Evolutionary conservation across 2,329 filamentous ascomycete species (phyloP), one percentile per base, ranked within the genome.

Genomic region (Scedosporium dehoogii): DNA sequence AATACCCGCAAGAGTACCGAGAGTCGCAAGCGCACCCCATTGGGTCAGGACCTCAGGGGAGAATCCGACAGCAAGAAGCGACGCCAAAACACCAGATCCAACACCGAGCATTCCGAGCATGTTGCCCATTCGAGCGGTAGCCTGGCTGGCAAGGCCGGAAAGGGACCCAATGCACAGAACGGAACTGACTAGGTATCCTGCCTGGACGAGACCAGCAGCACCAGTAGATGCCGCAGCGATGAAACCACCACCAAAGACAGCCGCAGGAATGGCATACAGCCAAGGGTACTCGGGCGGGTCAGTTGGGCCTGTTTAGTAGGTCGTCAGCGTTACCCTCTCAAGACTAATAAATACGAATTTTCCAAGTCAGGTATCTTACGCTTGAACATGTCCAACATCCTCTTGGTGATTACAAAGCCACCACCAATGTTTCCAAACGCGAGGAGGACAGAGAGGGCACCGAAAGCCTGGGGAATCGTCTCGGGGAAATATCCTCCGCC

Each of bases 321-420:
- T n/a, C 14, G 33, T 62, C 51, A 57, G 46, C 12, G 18, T 27
- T 3, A 55, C 12, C 3, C 4, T 23, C 23, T 23, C 18, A 41
- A n/a, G n/a, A n/a, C n/a, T n/a, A n/a, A 10, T 10, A 9, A 38
- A 38, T 38, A 38, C 10, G 9, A 38, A 3, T 9, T 10, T 12
- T 12, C 33, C 10, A 12, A 38, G 9, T 38, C 14, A 33, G 29
- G 29, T 10, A 10, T 72, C 81, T 68, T 70, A 79, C 89, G 83
- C 71, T 89, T 89, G 72, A 93, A 93, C 90, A 93, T 93, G 72
- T 96, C 91, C 53, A 96, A 79, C 92, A 96, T 96, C 65, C 92
- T 83, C 76, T 96, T 96, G 3, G 91, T 96, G 64, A 96, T 91
- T 53, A 96, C 89, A 65, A 96, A 96, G 0, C 92, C 92, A 63